Conservation (phyloP, 441 rosid species). For the Corymbia citriodora region DNA sequence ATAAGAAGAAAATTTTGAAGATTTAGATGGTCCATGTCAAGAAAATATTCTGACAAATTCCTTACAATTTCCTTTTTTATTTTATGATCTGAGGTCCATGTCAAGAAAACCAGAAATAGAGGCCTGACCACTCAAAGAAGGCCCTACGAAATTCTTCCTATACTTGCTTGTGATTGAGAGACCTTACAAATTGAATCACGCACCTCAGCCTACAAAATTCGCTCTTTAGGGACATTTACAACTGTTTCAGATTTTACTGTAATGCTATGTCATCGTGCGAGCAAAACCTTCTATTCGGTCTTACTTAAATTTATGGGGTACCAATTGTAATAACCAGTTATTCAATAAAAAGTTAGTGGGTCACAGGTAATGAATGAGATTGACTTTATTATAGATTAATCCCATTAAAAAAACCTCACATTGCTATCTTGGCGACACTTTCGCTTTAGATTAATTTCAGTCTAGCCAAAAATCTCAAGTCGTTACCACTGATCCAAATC, state of each 20-base stretch:
- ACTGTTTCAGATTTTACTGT: background rate
- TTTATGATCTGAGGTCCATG: background rate
- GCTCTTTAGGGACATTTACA: background rate
- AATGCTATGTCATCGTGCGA: background rate
- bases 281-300: background rate
- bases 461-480: background rate
- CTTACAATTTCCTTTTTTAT: too few species aligned
- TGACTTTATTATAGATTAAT: background rate
- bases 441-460: background rate
- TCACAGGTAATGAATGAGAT: background rate
- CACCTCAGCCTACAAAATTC: background rate
- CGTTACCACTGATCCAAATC: background rate
- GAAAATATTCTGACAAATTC: background rate
- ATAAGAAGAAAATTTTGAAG: background rate
- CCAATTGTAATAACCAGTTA: background rate
- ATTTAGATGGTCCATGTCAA: background rate
- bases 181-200: background rate
- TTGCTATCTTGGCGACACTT: rapidly evolving
- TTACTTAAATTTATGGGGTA: background rate
- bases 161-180: background rate
- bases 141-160: background rate
- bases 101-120: background rate
- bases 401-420: background rate
- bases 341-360: background rate
- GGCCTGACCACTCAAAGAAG: background rate